Evolutionary conservation across 305 asterid species (phyloP).

Genomic region (Fraxinus angustifolia): DNA sequence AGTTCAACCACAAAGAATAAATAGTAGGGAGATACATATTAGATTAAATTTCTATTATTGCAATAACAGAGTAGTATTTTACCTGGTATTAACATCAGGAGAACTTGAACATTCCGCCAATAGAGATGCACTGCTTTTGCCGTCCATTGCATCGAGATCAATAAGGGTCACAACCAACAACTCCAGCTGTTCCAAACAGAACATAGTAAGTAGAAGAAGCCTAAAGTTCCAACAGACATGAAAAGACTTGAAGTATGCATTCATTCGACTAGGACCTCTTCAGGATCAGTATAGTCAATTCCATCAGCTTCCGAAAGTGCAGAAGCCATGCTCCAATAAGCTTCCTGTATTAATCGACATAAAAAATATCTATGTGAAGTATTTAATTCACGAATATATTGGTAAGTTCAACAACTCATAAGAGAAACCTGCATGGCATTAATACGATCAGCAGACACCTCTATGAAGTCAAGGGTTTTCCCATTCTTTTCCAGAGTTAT

Average conservation of each 20-base stretch:
- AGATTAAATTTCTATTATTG: neutral
- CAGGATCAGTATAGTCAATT: slow-evolving; percentile 86
- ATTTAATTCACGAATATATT: neutral
- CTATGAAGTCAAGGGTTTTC: slow-evolving; percentile 57
- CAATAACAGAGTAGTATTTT: slow-evolving; percentile 6
- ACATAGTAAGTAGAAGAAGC: slow-evolving; percentile 3
- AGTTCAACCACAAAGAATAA: neutral
- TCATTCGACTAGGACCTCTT: slow-evolving; percentile 60
- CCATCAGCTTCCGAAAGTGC: slow-evolving; percentile 99
- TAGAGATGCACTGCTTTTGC: slow-evolving; percentile 77
- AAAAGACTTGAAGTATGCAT: neutral
- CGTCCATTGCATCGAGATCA: slow-evolving; percentile 96
- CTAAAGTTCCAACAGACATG: neutral
- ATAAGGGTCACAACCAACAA: slow-evolving; percentile 77
- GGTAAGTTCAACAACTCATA: neutral
- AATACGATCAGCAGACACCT: slow-evolving; percentile 66
- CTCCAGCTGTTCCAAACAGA: slow-evolving; percentile 65
- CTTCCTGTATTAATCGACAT: slow-evolving; percentile 50
- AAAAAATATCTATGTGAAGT: slow-evolving; percentile 3
- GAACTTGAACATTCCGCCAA: slow-evolving; percentile 91
- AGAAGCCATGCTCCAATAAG: slow-evolving; percentile 77
- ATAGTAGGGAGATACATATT: neutral
- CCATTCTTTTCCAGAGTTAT: slow-evolving; percentile 86
- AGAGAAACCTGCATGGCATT: slow-evolving; percentile 68
- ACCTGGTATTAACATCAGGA: slow-evolving; percentile 93